Evolutionary conservation across 1,284 basidiomycete species (phyloP).

Genomic region (Waitea zeae): DNA sequence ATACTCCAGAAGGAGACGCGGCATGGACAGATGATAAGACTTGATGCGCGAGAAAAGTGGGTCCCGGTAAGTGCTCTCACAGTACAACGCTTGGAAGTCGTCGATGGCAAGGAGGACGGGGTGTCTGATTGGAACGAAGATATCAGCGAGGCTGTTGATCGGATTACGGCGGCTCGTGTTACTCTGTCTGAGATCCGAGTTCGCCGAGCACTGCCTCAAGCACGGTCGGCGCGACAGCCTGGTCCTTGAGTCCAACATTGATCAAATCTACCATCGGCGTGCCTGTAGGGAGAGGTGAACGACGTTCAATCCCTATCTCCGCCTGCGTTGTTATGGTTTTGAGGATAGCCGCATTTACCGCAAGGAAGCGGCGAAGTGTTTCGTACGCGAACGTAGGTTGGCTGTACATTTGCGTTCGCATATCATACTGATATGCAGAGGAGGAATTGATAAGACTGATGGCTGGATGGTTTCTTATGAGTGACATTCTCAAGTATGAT

Average conservation of each 20-base stretch:
- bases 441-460: slow-evolving; percentile 68
- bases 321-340: slow-evolving; percentile 20
- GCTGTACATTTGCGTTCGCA: slow-evolving; percentile 60
- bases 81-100: slow-evolving; percentile 73
- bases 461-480: slow-evolving; percentile 18
- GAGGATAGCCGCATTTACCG: slow-evolving; percentile 31
- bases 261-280: slow-evolving; percentile 41
- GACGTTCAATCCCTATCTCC: slow-evolving; percentile 27
- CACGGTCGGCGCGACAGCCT: slow-evolving; percentile 38
- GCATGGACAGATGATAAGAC: slow-evolving; percentile 69
- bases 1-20: slow-evolving; percentile 65
- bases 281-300: slow-evolving; percentile 26
- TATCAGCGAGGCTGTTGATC: slow-evolving; percentile 4
- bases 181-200: slow-evolving; percentile 55
- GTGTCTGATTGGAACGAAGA: slow-evolving; percentile 15
- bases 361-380: slow-evolving; percentile 37
- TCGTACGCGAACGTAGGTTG: slow-evolving; percentile 55
- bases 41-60: slow-evolving; percentile 61
- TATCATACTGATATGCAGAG: slow-evolving; percentile 59
- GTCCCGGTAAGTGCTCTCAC: slow-evolving; percentile 58
- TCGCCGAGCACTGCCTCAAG: slow-evolving; percentile 49
- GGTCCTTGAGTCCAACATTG: slow-evolving; percentile 36
- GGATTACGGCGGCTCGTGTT: background rate
- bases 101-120: slow-evolving; percentile 81
- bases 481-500: slow-evolving; percentile 1